Conservation (phyloP, 768 basidiomycete genomes). For the Naematelia aurantialba region DNA sequence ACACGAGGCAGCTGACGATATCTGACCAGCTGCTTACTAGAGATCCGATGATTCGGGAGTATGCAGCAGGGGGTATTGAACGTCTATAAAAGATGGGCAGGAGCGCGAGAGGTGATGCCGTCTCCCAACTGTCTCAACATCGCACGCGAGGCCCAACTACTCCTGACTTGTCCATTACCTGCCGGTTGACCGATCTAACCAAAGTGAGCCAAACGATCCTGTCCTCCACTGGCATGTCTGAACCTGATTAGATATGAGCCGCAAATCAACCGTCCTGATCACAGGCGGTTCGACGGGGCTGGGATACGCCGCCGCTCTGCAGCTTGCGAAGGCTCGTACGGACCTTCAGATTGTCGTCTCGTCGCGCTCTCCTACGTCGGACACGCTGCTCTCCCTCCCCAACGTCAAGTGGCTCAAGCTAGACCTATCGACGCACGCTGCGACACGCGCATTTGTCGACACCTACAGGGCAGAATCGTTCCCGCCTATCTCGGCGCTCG, state of each 20-base stretch:
- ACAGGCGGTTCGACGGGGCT: conserved; percentile 13
- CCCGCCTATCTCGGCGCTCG: conserved; percentile 10
- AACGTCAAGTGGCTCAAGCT: conserved; percentile 14
- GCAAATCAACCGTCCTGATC: conserved; percentile 12
- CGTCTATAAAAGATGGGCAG: too few species aligned
- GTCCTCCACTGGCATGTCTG: too few species aligned
- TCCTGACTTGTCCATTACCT: too few species aligned
- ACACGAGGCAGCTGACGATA: too few species aligned
- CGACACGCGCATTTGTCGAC: conserved; percentile 12
- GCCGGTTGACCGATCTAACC: neutral
- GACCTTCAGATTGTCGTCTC: conserved; percentile 6
- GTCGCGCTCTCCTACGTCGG: neutral
- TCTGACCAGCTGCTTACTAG: too few species aligned
- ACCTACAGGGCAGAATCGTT: neutral
- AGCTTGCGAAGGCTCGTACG: conserved; percentile 5
- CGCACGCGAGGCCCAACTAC: too few species aligned
- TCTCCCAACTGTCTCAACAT: too few species aligned
- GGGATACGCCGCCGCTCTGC: conserved; percentile 8
- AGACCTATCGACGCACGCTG: conserved; percentile 1
- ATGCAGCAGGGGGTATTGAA: too few species aligned
- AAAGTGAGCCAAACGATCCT: too few species aligned
- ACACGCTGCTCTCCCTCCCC: conserved; percentile 1
- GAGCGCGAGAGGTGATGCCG: too few species aligned
- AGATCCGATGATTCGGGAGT: too few species aligned
- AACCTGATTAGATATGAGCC: conserved; percentile 1